These are phyloP conservation scores for Aspergillus candidus DNA, from an alignment of 2,329 filamentous ascomycete genomes.

Conservation along the genomic window DNA sequence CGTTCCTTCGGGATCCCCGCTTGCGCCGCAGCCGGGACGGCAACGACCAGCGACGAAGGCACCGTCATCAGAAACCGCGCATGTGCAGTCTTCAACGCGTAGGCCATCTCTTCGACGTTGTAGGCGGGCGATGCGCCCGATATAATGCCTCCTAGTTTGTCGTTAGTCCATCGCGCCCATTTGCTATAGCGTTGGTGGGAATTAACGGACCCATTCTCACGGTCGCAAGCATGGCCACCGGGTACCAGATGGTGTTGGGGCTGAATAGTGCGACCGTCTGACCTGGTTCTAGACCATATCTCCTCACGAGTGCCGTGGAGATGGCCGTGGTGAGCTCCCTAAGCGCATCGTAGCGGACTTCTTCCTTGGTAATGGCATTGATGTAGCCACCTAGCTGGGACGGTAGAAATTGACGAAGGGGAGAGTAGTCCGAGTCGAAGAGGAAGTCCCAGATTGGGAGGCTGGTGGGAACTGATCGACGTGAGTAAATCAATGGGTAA, in stretches of 20 bases:
- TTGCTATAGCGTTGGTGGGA: not conserved
- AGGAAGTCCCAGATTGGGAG: conserved; percentile 55
- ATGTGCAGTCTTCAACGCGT: conserved; percentile 54
- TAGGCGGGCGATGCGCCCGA: conserved; percentile 61
- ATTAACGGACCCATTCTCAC: conserved; percentile 41
- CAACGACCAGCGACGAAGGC: conserved; percentile 50
- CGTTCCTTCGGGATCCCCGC: conserved; percentile 49
- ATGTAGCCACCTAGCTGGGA: conserved; percentile 39
- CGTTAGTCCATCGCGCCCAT: not conserved
- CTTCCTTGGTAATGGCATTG: conserved; percentile 55
- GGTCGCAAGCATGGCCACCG: conserved; percentile 55
- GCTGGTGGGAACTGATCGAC: conserved; percentile 7
- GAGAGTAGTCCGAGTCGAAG: conserved; percentile 50
- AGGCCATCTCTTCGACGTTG: conserved; percentile 62
- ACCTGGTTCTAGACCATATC: conserved; percentile 49
- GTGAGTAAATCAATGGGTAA: too few species aligned
- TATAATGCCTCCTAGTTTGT: conserved; percentile 43
- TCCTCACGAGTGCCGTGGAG: conserved; percentile 54
- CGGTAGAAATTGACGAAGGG: conserved; percentile 36
- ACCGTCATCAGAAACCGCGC: conserved; percentile 56
- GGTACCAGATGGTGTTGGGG: conserved; percentile 63
- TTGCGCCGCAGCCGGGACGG: conserved; percentile 48
- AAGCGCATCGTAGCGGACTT: conserved; percentile 53
- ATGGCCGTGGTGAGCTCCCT: conserved; percentile 53
- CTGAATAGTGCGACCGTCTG: conserved; percentile 58